A percentile compares a stretch with the other conserved stretches of the same genome.
These are phyloP conservation scores for Scutellaria baicalensis DNA, from an alignment of 257 asterid genomes.

Conservation along the genomic window DNA sequence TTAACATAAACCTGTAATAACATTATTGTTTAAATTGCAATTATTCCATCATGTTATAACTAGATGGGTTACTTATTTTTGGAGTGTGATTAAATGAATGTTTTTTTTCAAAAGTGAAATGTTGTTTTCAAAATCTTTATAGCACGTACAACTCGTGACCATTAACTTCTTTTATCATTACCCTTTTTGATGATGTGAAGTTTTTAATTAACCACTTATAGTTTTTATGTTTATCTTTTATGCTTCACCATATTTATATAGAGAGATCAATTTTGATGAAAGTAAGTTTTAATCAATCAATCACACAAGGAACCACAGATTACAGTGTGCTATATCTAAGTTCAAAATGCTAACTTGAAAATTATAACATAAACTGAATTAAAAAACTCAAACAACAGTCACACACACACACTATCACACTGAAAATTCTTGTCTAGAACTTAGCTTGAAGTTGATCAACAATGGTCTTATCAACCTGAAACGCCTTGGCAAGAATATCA, in stretches of 20 bases:
- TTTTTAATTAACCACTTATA: no score
- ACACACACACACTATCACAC: no score
- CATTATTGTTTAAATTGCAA: not conserved
- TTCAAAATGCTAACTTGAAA: no score
- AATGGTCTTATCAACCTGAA: slow-evolving; percentile 25
- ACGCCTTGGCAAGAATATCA: slow-evolving; percentile 27
- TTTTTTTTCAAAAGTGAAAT: not conserved
- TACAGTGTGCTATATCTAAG: no score
- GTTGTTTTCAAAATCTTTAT: slow-evolving; percentile 8
- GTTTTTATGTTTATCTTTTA: no score
- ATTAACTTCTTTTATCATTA: not conserved
- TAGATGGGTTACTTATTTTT: not conserved
- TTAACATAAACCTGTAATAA: no score
- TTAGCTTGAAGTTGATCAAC: slow-evolving; percentile 20
- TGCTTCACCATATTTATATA: no score
- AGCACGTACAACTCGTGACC: slow-evolving; percentile 24
- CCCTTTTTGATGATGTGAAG: not conserved
- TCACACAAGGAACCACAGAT: no score
- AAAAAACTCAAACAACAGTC: no score
- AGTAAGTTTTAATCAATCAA: no score
- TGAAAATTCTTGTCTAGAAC: slow-evolving; percentile 4
- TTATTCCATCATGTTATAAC: not conserved
- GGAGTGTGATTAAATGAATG: not conserved
- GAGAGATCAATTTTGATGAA: no score
- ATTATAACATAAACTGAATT: no score